These are phyloP conservation scores for Chytridiales sp. DNA, from an alignment of 371 early-diverging fungal genomes.

Conservation along the genomic window DNA sequence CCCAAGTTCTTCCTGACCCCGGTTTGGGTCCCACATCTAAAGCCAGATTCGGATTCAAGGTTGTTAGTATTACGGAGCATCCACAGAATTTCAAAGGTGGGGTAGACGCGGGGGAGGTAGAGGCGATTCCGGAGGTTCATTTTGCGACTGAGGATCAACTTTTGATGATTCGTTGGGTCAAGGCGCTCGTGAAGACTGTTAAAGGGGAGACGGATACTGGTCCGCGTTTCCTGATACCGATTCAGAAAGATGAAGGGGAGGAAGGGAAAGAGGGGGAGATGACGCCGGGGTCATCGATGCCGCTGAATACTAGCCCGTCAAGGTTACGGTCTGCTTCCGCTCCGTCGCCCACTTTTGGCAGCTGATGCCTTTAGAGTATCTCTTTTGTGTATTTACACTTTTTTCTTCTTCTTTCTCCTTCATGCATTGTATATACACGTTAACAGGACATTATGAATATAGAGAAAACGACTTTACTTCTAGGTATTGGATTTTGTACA, in stretches of 20 bases:
- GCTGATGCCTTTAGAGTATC: too few relatives aligned
- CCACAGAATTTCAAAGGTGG: not conserved
- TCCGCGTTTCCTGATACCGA: not conserved
- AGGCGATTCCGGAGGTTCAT: not conserved
- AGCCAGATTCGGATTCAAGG: not conserved
- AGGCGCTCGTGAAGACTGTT: not conserved
- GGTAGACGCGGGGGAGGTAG: not conserved
- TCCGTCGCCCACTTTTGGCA: too few relatives aligned
- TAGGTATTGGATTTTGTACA: too few relatives aligned
- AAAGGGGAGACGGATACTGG: slow-evolving; percentile 7
- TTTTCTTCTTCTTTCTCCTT: too few relatives aligned
- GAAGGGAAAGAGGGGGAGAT: not conserved
- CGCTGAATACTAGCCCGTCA: too few relatives aligned
- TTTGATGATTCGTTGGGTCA: not conserved
- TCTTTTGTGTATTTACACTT: too few relatives aligned
- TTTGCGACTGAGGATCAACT: not conserved
- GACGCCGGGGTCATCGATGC: too few relatives aligned
- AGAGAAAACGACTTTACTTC: too few relatives aligned
- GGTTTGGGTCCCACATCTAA: not conserved
- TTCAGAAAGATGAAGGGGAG: not conserved
- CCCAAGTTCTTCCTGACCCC: not conserved
- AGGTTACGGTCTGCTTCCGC: too few relatives aligned
- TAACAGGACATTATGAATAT: too few relatives aligned
- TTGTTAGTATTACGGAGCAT: not conserved
- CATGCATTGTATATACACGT: too few relatives aligned